Evolutionary conservation across 768 basidiomycete species (phyloP).

Genomic region (Termitomyces sp.): DNA sequence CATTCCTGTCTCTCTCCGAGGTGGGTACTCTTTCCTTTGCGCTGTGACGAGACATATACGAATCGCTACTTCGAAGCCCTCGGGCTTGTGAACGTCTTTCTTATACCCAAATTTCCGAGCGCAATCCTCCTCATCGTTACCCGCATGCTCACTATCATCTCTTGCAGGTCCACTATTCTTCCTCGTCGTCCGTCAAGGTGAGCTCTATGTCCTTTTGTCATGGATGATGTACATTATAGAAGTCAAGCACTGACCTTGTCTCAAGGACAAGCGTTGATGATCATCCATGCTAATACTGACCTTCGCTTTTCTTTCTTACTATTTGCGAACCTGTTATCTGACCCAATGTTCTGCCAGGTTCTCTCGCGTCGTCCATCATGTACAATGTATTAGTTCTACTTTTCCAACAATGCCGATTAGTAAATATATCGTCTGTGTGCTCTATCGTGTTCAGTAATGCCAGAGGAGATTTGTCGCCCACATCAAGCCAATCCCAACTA

Average conservation of each 20-base stretch:
- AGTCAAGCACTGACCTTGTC: constrained; percentile 89
- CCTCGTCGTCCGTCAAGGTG: constrained; percentile 15
- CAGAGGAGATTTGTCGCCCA: constrained; percentile 69
- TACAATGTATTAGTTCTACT: not conserved
- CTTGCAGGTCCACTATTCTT: not conserved
- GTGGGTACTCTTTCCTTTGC: constrained; percentile 26
- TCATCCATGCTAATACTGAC: constrained; percentile 91
- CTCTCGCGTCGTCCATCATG: not conserved
- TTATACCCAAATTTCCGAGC: constrained; percentile 94
- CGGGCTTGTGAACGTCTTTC: constrained; percentile 61
- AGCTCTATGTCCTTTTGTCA: constrained; percentile 18
- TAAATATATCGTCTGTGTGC: not conserved
- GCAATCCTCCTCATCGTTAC: constrained; percentile 10
- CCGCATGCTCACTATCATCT: constrained; percentile 5
- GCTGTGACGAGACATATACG: constrained; percentile 61
- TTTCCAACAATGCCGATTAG: not conserved
- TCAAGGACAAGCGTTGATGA: constrained; percentile 73
- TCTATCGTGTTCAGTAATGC: constrained; percentile 26
- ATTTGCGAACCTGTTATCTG: not conserved
- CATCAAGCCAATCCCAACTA: constrained; percentile 41
- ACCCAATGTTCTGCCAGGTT: not conserved
- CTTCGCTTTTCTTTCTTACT: constrained; percentile 3
- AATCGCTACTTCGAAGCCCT: constrained; percentile 88
- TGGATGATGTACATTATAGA: constrained; percentile 71
- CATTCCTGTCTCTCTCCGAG: constrained; percentile 18